Evolutionary conservation across 1,284 basidiomycete genomes (phyloP).

Genomic region (Omphalotus olearius): DNA sequence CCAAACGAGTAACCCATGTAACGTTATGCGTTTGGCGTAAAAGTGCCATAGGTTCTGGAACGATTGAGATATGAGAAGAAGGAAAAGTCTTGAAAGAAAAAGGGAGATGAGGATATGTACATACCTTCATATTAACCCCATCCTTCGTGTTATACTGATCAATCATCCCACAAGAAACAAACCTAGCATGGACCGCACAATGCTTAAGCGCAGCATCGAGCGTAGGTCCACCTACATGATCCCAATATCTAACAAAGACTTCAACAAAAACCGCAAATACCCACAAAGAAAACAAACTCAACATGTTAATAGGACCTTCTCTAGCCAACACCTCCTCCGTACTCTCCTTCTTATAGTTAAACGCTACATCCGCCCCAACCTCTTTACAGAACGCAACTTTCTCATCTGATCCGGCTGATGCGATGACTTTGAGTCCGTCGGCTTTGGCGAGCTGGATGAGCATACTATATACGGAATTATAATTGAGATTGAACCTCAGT

Average conservation of each 20-base stretch:
- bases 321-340: constrained; percentile 42
- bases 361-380: constrained; percentile 51
- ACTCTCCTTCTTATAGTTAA: constrained; percentile 58
- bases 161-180: constrained; percentile 40
- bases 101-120: not conserved
- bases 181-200: constrained; percentile 40
- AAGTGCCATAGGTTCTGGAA: constrained; percentile 31
- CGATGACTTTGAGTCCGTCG: constrained; percentile 56
- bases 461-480: too few species aligned
- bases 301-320: constrained; percentile 41
- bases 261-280: too few species aligned
- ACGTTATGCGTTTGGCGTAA: constrained; percentile 43
- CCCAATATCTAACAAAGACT: constrained; percentile 36
- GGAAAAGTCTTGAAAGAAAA: not conserved
- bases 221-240: constrained; percentile 51
- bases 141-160: constrained; percentile 24
- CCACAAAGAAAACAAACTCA: too few species aligned
- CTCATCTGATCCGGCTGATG: constrained; percentile 55
- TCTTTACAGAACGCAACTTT: constrained; percentile 49
- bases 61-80: too few species aligned
- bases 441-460: constrained; percentile 47
- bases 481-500: too few species aligned
- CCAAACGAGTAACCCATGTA: constrained; percentile 52
- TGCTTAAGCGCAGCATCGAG: constrained; percentile 45
- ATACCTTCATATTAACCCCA: constrained; percentile 20